These are phyloP conservation scores for Nannochloris sp. DNA, from an alignment of 139 green algal genomes.

Conservation along the genomic window DNA sequence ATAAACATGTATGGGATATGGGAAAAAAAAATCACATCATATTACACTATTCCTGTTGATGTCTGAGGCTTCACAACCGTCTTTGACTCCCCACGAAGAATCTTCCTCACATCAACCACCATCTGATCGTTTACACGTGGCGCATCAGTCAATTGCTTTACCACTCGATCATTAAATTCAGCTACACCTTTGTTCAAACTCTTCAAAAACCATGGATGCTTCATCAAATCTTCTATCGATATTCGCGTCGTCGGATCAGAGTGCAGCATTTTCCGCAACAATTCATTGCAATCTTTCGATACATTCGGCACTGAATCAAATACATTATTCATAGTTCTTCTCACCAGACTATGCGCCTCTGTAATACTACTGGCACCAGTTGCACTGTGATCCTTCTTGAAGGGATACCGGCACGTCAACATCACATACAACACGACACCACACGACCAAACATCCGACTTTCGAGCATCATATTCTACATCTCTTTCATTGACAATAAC, in stretches of 20 bases:
- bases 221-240: constrained; percentile 23
- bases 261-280: background rate
- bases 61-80: background rate
- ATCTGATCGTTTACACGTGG: background rate
- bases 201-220: constrained; percentile 46
- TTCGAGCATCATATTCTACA: constrained; percentile 74
- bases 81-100: background rate
- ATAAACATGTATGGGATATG: too few species aligned
- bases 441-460: constrained; percentile 91
- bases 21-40: too few species aligned
- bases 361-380: background rate
- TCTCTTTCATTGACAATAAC: constrained; percentile 69
- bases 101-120: background rate
- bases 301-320: background rate
- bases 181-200: constrained; percentile 13
- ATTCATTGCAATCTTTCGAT: constrained; percentile 1
- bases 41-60: background rate
- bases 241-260: constrained; percentile 10
- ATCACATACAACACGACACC: constrained; percentile 98
- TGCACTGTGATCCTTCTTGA: constrained; percentile 72
- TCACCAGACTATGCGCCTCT: background rate
- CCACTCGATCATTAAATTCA: constrained; percentile 24
- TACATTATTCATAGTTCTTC: background rate
- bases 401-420: constrained; percentile 82
- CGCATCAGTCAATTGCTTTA: background rate